Evolutionary conservation across 78 protist species (phyloP).

Genomic region (Acrasis kona): DNA sequence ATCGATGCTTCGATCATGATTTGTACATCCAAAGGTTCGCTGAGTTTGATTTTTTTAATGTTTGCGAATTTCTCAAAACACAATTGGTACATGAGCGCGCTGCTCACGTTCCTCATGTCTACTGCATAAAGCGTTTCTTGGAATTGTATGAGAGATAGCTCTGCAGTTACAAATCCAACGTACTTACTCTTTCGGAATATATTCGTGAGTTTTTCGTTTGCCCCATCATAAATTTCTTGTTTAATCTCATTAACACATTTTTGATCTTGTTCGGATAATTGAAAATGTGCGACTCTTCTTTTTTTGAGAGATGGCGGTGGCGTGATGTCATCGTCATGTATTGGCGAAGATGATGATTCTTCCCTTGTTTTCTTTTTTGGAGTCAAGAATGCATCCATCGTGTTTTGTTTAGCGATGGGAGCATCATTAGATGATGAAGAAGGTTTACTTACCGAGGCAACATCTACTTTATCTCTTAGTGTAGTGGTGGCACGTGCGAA

Average conservation of each 20-base stretch:
- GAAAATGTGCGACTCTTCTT: neutral
- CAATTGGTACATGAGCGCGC: neutral
- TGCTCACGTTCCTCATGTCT: neutral
- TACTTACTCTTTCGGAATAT: neutral
- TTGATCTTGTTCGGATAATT: neutral
- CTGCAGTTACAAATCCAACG: neutral
- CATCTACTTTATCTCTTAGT: too few species aligned
- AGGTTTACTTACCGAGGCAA: neutral
- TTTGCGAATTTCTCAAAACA: neutral
- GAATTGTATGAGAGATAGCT: neutral
- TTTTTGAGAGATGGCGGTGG: neutral
- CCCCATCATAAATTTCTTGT: too few species aligned
- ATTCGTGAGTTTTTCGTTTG: neutral
- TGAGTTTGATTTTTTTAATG: neutral
- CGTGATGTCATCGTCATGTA: neutral
- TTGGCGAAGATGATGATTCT: neutral
- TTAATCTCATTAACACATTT: neutral
- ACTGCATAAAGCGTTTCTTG: neutral
- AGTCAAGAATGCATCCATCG: neutral
- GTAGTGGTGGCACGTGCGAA: neutral
- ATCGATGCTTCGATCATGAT: neutral
- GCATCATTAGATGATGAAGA: neutral
- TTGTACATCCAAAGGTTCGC: neutral
- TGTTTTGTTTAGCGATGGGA: neutral
- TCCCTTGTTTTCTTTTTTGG: neutral